Base-by-base conservation (phyloP, 305 asterid genomes). In the Coffea humblotiana region DNA sequence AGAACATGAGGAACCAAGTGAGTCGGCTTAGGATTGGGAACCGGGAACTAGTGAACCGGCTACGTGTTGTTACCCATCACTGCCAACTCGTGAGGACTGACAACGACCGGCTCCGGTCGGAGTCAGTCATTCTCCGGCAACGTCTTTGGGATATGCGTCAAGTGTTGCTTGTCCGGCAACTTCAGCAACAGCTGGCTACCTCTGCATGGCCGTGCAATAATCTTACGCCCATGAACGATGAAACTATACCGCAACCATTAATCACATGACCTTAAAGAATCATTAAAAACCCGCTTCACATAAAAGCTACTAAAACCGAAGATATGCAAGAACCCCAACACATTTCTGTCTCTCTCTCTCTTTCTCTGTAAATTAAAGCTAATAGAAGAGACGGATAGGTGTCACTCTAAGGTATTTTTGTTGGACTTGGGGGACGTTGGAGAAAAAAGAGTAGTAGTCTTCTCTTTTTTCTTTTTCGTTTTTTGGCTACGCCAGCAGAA, bases 121-220 rank as follows among this genome's bases (percentile, higher is more conserved):
- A 94, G 83, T 84, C 91, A 71, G 85, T 69, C 25, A 69, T 89
- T 32, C 97, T 94, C 81, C 85, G 93, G 71, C 89, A 86, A 49
- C 91, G 91, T 69, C 91, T 94, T 8, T 90, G 95, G 92, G 94
- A 87, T 68, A 89, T 90, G 23, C 94, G 97, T 19, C 97, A 92
- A 89, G 90, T 92, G 2, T 75, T 91, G 80, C 79, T 88, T 3
- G 91, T 82, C 70, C 92, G 95, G 77, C 91, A 94, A 80, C 90
- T 90, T 45, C 93, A 90, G 84, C 91, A 86, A 83, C 92, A 88
- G 32, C n/a, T 88, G 81, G 82, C 87, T 72, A 56, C 84, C 72
- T 73, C 90, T 86, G 91, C 93, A 85, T 88, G 89, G 91, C 85
- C 88, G 82, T 89, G 88, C 95, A 90, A 90, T 88, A 83, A 79